Base-by-base conservation (phyloP, 441 rosid species). In the Aleurites moluccanus region DNA sequence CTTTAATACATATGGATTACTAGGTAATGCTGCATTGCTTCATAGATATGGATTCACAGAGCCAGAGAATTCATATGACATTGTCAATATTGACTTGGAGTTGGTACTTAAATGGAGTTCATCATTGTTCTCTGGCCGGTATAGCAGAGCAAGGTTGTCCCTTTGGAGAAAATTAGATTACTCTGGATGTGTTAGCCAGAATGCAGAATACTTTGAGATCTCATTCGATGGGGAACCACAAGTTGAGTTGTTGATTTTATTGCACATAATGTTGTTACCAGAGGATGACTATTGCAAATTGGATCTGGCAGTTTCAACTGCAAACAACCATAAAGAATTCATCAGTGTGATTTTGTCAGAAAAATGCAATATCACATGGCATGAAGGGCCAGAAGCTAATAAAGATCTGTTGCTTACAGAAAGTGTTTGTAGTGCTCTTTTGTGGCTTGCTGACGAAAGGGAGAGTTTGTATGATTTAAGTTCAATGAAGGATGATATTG, bases 21-120 rank as follows among this genome's bases (percentile, higher is more conserved):
- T 82, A 74, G 97, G 98, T 52, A 94, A 92, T 78, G 98, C 98
- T 73, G 96, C 96, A 61, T 83, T 94, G 88, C 93, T 94, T 57
- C 97, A 94, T 69, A 91, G 97, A 67, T 94, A 94, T 53, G 98
- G 98, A 44, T 94, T 94, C 80, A 87, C 98, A 15, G 97, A 94
- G 83, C 83, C 80, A 8, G 78, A 87, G 66, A 94, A 94, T 73
- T 85, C 82, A 8, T 94, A 78, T 67, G 90, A 88, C 80, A 92
- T 94, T 42, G 88, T 94, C 66, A 94, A 92, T 75, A 94, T 94
- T 28, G 99, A 94, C 76, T 66, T 94, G 78, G 99, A 88, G 62
- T 80, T 92, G 80, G 94, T 91, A 35, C 80, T 86, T 18, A 67
- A 84, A 74, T 91, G 97, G 97, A 81, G 93, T 80, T 73, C 83